phyloP scores from a whole-genome alignment of 169 alveolate genomes.

The Perkinsus chesapeaki region DNA sequence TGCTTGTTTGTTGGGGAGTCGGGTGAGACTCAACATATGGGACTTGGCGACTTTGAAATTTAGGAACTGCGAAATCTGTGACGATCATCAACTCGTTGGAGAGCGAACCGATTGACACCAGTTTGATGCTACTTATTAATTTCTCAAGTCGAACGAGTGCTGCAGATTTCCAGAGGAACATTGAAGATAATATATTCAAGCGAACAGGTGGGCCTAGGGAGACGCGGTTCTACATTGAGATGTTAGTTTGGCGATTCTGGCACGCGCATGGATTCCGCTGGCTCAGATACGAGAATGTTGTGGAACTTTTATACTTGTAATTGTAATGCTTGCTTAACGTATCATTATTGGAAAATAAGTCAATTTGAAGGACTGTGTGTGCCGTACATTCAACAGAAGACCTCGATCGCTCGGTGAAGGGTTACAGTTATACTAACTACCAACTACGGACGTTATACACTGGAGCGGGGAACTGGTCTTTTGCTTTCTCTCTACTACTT shows the following conservation, averaged over 20 bases:
- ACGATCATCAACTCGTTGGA: slow-evolving; percentile 59
- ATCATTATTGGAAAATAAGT: too few species aligned
- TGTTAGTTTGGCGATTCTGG: too few species aligned
- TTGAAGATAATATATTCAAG: slow-evolving; percentile 81
- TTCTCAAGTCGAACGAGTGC: slow-evolving; percentile 84
- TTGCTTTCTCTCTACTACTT: neutral
- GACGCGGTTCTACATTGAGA: neutral
- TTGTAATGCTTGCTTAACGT: too few species aligned
- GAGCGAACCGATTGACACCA: slow-evolving; percentile 39
- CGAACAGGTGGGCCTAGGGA: slow-evolving; percentile 61
- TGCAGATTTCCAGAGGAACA: slow-evolving; percentile 65
- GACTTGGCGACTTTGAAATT: neutral
- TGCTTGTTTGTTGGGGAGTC: slow-evolving; percentile 83
- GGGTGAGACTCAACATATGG: slow-evolving; percentile 29
- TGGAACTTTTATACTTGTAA: too few species aligned
- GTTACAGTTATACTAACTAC: too few species aligned
- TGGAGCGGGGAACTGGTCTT: too few species aligned
- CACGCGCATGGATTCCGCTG: too few species aligned
- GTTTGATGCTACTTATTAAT: slow-evolving; percentile 68
- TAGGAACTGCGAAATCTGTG: slow-evolving; percentile 82
- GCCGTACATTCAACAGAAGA: too few species aligned
- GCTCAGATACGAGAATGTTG: too few species aligned
- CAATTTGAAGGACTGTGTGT: too few species aligned
- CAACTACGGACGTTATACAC: too few species aligned
- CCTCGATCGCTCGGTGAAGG: too few species aligned